A percentile compares a stretch with the other conserved stretches of the same genome.
These are phyloP conservation scores for Ophiostoma himal-ulmi DNA, from an alignment of 2,329 filamentous ascomycete genomes.

Conservation along the genomic window DNA sequence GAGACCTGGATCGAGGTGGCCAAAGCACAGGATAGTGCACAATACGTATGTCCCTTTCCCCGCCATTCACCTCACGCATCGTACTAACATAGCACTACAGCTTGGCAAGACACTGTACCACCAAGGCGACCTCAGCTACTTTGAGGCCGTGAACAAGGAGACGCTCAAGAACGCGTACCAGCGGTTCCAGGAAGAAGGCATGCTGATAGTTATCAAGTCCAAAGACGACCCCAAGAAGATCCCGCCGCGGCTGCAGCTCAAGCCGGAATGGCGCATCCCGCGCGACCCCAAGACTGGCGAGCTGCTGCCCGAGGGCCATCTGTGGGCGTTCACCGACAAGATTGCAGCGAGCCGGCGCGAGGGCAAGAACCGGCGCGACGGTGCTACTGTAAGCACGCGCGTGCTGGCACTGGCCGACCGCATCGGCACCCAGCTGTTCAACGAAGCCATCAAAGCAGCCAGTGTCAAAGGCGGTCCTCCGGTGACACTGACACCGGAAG, in stretches of 20 bases:
- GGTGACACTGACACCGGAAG: slow-evolving; percentile 29
- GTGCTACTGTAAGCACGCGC: slow-evolving; percentile 75
- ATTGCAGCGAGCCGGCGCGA: slow-evolving; percentile 79
- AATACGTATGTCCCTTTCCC: slow-evolving; percentile 53
- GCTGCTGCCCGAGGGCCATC: slow-evolving; percentile 62
- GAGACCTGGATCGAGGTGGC: slow-evolving; percentile 72
- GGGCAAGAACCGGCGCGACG: slow-evolving; percentile 94
- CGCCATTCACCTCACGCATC: neutral
- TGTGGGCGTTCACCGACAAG: slow-evolving; percentile 89
- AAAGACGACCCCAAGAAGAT: slow-evolving; percentile 58
- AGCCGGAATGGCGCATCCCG: slow-evolving; percentile 66
- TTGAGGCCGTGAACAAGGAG: slow-evolving; percentile 97
- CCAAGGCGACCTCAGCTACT: slow-evolving; percentile 93
- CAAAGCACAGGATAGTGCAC: slow-evolving; percentile 73
- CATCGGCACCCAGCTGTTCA: slow-evolving; percentile 66
- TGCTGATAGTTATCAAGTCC: slow-evolving; percentile 67
- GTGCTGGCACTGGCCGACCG: slow-evolving; percentile 72
- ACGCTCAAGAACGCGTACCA: slow-evolving; percentile 89
- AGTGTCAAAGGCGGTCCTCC: slow-evolving; percentile 33
- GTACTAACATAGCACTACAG: slow-evolving; percentile 36
- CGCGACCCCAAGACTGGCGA: slow-evolving; percentile 56
- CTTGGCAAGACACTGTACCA: slow-evolving; percentile 96
- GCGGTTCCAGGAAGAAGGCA: slow-evolving; percentile 84
- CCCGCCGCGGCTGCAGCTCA: slow-evolving; percentile 59
- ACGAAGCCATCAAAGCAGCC: slow-evolving; percentile 43